Percentiles rank a stretch among this genome's conserved stretches.
Conservation (phyloP, 306 rosid species). For the Senna siamea region DNA sequence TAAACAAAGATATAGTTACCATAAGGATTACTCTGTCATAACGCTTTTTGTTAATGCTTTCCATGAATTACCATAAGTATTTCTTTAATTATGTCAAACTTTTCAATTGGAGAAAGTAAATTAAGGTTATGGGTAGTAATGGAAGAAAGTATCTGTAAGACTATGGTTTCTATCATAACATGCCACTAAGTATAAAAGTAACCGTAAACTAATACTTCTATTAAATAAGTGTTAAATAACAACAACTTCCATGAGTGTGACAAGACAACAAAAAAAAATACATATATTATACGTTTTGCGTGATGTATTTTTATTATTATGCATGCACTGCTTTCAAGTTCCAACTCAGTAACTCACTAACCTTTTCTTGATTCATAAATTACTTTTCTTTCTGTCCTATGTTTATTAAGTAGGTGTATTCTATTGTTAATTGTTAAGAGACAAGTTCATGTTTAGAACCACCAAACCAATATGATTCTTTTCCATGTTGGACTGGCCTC, state of each 20-base stretch:
- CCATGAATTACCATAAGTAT: not conserved
- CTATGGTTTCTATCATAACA: not conserved
- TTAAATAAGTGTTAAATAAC: slow-evolving; percentile 31
- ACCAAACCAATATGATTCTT: slow-evolving; percentile 4
- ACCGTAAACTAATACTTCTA: slow-evolving; percentile 25
- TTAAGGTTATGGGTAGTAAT: not conserved
- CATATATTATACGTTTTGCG: not conserved
- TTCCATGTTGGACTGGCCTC: not conserved
- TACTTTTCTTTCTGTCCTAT: slow-evolving; percentile 25
- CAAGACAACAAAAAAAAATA: not conserved
- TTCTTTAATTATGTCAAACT: not conserved
- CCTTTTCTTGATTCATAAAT: slow-evolving; percentile 29
- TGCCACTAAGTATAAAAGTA: slow-evolving; percentile 17
- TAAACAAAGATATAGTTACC: no score
- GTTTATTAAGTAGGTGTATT: not conserved
- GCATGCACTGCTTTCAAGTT: slow-evolving; percentile 42
- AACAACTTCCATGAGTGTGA: slow-evolving; percentile 20
- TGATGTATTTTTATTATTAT: not conserved
- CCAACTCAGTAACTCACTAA: slow-evolving; percentile 34
- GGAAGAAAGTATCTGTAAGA: not conserved
- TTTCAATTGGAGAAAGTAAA: not conserved
- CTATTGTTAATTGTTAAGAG: slow-evolving; percentile 11
- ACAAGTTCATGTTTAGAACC: slow-evolving; percentile 18
- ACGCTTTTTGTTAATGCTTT: not conserved
- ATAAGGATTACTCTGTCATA: no score